These are phyloP conservation scores for Ballota nigra DNA, from an alignment of 257 asterid species.

Conservation along the genomic window DNA sequence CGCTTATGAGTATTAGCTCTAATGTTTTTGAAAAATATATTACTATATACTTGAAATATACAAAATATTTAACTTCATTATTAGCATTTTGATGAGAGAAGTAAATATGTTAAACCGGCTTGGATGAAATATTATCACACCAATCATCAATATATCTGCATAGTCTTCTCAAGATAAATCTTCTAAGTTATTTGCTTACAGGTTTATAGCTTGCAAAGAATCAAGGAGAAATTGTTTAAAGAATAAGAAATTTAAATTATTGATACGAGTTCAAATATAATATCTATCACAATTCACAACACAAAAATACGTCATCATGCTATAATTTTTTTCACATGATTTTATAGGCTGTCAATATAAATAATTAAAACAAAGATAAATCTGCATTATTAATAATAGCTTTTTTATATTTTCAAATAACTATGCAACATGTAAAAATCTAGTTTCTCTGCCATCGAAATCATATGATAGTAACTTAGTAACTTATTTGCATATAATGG, in stretches of 20 bases:
- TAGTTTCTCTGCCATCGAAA: too few relatives aligned
- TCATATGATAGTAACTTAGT: background rate
- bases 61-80: background rate
- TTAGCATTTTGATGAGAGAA: background rate
- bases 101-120: background rate
- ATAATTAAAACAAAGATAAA: background rate
- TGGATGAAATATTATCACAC: background rate
- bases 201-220: background rate
- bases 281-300: background rate
- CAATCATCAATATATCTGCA: background rate
- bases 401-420: too few relatives aligned
- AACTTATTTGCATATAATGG: background rate
- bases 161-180: background rate
- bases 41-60: background rate
- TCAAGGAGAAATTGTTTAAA: background rate
- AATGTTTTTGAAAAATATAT: background rate
- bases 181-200: background rate
- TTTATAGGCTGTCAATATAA: background rate
- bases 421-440: too few relatives aligned
- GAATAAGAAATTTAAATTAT: background rate
- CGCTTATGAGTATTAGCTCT: background rate
- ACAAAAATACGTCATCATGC: background rate
- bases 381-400: too few relatives aligned
- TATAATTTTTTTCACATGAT: background rate
- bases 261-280: background rate